phyloP scores from a whole-genome alignment of 2,329 filamentous ascomycete species.

The Colletotrichum somersetense region DNA sequence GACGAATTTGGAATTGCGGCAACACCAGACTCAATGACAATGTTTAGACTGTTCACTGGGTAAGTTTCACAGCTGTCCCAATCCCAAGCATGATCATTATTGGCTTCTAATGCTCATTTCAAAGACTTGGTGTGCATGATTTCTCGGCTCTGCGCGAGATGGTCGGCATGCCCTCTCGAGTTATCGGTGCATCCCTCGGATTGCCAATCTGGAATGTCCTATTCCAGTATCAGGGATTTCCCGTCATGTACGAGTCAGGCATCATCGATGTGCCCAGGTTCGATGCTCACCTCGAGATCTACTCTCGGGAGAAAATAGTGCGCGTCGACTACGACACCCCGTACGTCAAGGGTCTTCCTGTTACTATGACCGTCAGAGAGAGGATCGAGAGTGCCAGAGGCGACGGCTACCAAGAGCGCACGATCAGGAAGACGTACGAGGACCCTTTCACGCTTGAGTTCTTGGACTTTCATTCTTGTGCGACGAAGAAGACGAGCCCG shows the following conservation, averaged over 20 bases:
- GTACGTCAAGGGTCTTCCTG: constrained; percentile 65
- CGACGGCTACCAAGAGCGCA: constrained; percentile 52
- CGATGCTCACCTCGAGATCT: constrained; percentile 66
- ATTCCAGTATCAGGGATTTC: constrained; percentile 60
- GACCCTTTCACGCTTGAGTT: constrained; percentile 55
- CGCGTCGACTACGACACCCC: constrained; percentile 68
- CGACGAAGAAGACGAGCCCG: constrained; percentile 37
- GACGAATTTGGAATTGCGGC: neutral
- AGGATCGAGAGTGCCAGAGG: constrained; percentile 47
- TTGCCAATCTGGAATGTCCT: constrained; percentile 53
- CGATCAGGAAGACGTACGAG: constrained; percentile 58
- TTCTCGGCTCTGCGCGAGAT: constrained; percentile 64
- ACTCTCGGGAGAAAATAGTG: constrained; percentile 65
- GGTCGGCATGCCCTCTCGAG: constrained; percentile 56
- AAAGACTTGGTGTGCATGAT: constrained; percentile 62
- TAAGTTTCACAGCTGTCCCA: neutral
- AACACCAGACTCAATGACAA: neutral
- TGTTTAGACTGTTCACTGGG: neutral
- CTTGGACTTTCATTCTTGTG: constrained; percentile 48
- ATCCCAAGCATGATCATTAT: neutral
- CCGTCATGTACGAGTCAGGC: constrained; percentile 69
- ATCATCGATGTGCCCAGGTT: constrained; percentile 65
- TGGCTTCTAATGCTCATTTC: too few relatives aligned
- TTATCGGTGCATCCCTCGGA: constrained; percentile 50
- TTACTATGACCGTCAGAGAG: constrained; percentile 62